phyloP scores from a whole-genome alignment of 208 protist species.

The Trypanosoma rangeli region DNA sequence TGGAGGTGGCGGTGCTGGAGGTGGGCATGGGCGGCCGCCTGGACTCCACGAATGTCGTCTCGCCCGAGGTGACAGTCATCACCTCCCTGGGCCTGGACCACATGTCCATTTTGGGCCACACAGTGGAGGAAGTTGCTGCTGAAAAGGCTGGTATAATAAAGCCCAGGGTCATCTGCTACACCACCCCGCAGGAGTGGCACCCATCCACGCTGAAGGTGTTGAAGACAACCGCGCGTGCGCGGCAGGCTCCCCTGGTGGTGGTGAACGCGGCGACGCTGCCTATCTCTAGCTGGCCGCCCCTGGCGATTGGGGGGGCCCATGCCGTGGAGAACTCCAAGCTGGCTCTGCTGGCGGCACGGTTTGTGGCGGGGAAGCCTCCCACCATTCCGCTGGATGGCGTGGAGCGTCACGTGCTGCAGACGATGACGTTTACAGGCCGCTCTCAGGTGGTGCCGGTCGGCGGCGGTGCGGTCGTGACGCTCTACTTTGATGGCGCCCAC shows the following conservation, averaged over 20 bases:
- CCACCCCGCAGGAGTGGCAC: slow-evolving; percentile 69
- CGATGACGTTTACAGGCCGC: slow-evolving; percentile 70
- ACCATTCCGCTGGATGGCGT: slow-evolving; percentile 57
- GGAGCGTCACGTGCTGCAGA: slow-evolving; percentile 57
- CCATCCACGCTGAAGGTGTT: slow-evolving; percentile 59
- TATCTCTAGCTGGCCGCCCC: slow-evolving; percentile 59
- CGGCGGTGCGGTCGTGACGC: slow-evolving; percentile 37
- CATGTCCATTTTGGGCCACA: slow-evolving; percentile 92
- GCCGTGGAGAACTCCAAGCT: slow-evolving; percentile 85
- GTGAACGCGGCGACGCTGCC: slow-evolving; percentile 66
- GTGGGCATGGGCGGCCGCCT: slow-evolving; percentile 93
- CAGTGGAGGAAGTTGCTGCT: slow-evolving; percentile 87
- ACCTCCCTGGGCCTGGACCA: slow-evolving; percentile 94
- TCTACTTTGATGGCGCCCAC: slow-evolving; percentile 91
- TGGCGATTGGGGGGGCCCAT: slow-evolving; percentile 76
- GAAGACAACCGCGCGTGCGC: slow-evolving; percentile 40
- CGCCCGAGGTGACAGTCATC: slow-evolving; percentile 83
- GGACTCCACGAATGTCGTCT: slow-evolving; percentile 93
- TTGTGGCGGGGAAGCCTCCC: slow-evolving; percentile 55
- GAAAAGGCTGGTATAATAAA: slow-evolving; percentile 97
- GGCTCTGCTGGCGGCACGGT: slow-evolving; percentile 67
- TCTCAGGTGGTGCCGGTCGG: slow-evolving; percentile 63
- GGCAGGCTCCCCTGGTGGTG: slow-evolving; percentile 53
- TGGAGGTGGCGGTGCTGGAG: slow-evolving; percentile 93
- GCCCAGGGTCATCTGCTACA: slow-evolving; percentile 63